Base-by-base conservation (phyloP, 208 protist species). In the Hexamita inflata region DNA sequence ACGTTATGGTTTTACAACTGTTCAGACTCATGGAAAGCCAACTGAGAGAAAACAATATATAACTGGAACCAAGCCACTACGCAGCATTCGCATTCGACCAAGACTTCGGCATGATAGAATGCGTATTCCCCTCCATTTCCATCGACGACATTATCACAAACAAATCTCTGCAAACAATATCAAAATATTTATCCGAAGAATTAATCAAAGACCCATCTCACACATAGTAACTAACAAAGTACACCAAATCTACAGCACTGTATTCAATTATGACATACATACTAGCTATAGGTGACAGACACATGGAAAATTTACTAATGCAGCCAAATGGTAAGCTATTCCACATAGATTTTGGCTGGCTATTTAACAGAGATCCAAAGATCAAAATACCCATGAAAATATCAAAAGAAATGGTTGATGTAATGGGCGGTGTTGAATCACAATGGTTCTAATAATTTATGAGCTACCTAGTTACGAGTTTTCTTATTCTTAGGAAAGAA, bases 291-390 rank as follows among this genome's bases (percentile, higher is more conserved):
- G 80, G 82, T 28, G 82, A 85, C 76, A 57, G 82, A 34, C 82
- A 85, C 61, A 30, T 64, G 4, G 77, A 79, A 29, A 83, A 85
- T 58, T 29, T 85, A 26, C 39, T 84, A 4, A 28, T 84, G 4
- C 75, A 41, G 9, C 19, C 13, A 30, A 40, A 83, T 59, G 75
- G 77, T 9, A 1, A 24, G 24, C 1, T 83, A 9, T 79, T 83
- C 0, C 80, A 83, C 58, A 83, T 83, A 39, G 80, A 83, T 40
- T 83, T 83, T 77, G 79, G 68, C 30, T 81, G 61, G 57, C 76
- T 82, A 32, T 65, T 84, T 1, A 75, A 65, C 7, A 65, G 59
- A 29, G 81, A 84, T 62, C 74, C 73, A 0, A 84, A 84, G 61
- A 57, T 60, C 2, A 77, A 65, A 29, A 30, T 59, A 24, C 60